Evolutionary conservation across 768 basidiomycete species (phyloP).

Genomic region (Suillus decipiens): DNA sequence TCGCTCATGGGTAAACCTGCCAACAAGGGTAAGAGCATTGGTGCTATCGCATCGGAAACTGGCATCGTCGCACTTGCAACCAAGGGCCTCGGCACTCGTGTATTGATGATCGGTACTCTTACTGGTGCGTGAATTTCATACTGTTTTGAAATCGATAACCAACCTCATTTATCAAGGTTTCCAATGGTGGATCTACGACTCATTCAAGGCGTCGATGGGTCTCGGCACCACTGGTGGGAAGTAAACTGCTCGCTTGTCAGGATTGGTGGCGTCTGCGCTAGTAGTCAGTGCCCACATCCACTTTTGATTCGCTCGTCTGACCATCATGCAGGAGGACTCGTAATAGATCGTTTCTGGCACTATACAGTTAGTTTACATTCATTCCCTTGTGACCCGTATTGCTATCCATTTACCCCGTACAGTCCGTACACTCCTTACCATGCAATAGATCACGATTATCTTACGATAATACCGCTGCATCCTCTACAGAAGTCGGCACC

Average conservation of each 20-base stretch:
- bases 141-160: too few species aligned
- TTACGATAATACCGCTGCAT: background rate
- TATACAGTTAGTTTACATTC: slow-evolving; percentile 12
- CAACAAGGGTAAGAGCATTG: slow-evolving; percentile 81
- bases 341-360: slow-evolving; percentile 14
- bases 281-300: background rate
- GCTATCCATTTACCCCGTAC: slow-evolving; percentile 8
- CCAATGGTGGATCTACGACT: slow-evolving; percentile 95
- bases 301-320: background rate
- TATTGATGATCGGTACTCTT: slow-evolving; percentile 77
- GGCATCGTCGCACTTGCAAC: slow-evolving; percentile 67
- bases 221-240: slow-evolving; percentile 89
- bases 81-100: slow-evolving; percentile 86
- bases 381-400: slow-evolving; percentile 6
- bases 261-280: background rate
- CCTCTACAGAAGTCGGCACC: background rate
- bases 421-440: slow-evolving; percentile 2
- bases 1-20: slow-evolving; percentile 90
- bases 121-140: slow-evolving; percentile 48
- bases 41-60: slow-evolving; percentile 70
- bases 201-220: slow-evolving; percentile 83
- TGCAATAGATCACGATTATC: slow-evolving; percentile 11
- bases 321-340: slow-evolving; percentile 15
- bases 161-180: too few species aligned
- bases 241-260: slow-evolving; percentile 40